These are phyloP conservation scores for Entomortierella lignicola DNA, from an alignment of 192 early-diverging fungal species.

Conservation along the genomic window DNA sequence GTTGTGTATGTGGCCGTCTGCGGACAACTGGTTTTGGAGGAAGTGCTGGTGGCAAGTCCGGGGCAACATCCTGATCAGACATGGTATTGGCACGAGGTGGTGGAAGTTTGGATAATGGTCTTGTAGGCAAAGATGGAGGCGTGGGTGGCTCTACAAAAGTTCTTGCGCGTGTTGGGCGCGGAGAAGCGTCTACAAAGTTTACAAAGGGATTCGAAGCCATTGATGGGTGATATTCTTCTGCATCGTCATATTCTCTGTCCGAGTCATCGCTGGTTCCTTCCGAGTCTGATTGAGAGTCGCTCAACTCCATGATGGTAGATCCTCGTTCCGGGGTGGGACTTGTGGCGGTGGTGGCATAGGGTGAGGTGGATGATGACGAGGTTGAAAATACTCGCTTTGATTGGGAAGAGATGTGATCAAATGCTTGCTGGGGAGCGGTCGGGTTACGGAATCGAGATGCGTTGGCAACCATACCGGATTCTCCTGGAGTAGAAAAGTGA, in stretches of 20 bases:
- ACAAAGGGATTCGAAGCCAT: conserved; percentile 24
- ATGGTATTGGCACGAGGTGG: conserved; percentile 1
- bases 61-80: conserved; percentile 27
- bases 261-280: conserved; percentile 54
- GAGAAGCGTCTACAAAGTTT: conserved; percentile 23
- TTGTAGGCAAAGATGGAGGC: conserved; percentile 36
- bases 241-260: conserved; percentile 50
- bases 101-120: conserved; percentile 22
- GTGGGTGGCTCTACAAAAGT: conserved; percentile 14
- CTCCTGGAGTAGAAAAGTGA: conserved; percentile 26
- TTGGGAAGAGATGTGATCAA: conserved; percentile 36
- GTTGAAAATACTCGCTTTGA: conserved; percentile 47
- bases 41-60: conserved; percentile 34
- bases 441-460: conserved; percentile 44
- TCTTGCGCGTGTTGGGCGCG: conserved; percentile 17
- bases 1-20: conserved; percentile 26
- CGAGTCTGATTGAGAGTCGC: conserved; percentile 47
- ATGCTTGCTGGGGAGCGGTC: conserved; percentile 45
- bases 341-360: conserved; percentile 21
- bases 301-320: conserved; percentile 39
- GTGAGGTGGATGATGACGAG: conserved; percentile 3
- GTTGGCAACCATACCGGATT: conserved; percentile 40
- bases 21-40: conserved; percentile 41
- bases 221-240: conserved; percentile 17
- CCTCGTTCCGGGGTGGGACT: conserved; percentile 39